A percentile compares a stretch with the other conserved stretches of the same genome.
phyloP scores from a whole-genome alignment of 768 basidiomycete species.

The Clavaria fumosa region DNA sequence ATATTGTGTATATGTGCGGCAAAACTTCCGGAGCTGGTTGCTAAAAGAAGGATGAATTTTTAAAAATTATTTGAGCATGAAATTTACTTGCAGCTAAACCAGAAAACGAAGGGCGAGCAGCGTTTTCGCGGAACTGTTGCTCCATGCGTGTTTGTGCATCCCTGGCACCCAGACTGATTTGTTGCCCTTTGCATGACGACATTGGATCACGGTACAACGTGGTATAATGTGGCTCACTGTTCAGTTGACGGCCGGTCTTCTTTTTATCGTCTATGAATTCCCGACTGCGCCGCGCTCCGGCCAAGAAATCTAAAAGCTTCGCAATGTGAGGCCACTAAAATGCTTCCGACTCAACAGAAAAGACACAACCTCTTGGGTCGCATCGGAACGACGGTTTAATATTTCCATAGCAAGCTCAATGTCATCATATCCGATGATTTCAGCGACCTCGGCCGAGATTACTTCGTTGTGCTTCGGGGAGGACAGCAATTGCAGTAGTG shows the following conservation, averaged over 20 bases:
- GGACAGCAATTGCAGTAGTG: conserved; percentile 27
- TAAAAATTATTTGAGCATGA: not conserved
- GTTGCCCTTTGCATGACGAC: too few species aligned
- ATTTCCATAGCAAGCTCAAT: conserved; percentile 68
- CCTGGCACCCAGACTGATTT: conserved; percentile 4
- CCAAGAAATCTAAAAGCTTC: not conserved
- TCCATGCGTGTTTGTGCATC: conserved; percentile 50
- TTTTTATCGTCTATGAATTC: too few species aligned
- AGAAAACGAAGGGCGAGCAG: conserved; percentile 49
- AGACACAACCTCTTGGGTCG: conserved; percentile 33
- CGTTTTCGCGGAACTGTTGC: conserved; percentile 40
- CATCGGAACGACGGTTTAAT: conserved; percentile 34
- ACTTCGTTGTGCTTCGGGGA: conserved; percentile 43
- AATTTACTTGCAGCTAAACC: conserved; percentile 31
- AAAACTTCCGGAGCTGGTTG: conserved; percentile 42
- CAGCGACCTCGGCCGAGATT: conserved; percentile 64
- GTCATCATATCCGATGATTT: conserved; percentile 72
- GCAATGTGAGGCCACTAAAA: too few species aligned
- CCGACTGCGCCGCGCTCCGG: too few species aligned
- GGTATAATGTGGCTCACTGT: too few species aligned
- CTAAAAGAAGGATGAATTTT: conserved; percentile 19
- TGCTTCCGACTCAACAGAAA: conserved; percentile 3
- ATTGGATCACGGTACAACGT: too few species aligned
- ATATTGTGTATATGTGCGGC: conserved; percentile 82
- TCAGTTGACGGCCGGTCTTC: too few species aligned